Conservation (phyloP, 2,329 filamentous ascomycete genomes). For the Cercospora citrullina region DNA sequence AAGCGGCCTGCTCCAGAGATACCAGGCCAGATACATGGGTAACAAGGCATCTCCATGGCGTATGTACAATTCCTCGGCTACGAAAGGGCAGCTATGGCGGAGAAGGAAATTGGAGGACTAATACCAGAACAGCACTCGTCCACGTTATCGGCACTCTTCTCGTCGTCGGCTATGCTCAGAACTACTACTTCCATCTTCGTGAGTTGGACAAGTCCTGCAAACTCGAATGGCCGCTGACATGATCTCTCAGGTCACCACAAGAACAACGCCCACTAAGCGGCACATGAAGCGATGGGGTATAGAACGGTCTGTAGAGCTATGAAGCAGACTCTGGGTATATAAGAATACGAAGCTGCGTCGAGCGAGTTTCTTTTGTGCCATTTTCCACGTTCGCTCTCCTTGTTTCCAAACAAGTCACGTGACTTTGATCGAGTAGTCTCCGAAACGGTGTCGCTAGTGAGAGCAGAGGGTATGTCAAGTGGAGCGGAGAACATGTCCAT, state of each 20-base stretch:
- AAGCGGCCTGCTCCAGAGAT: conserved; percentile 80
- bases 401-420: background rate
- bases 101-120: conserved; percentile 11
- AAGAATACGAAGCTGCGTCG: conserved; percentile 22
- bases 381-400: background rate
- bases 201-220: conserved; percentile 48
- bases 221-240: background rate
- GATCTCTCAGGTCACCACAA: conserved; percentile 85
- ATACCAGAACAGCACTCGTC: conserved; percentile 67
- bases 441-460: background rate
- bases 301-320: conserved; percentile 16
- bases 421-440: background rate
- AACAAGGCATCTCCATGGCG: conserved; percentile 87
- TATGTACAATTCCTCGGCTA: conserved; percentile 55
- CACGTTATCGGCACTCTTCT: conserved; percentile 80
- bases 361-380: conserved; percentile 14
- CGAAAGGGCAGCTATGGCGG: background rate
- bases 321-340: conserved; percentile 27
- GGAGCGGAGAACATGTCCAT: background rate
- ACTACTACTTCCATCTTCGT: conserved; percentile 99
- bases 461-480: background rate
- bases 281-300: background rate
- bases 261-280: conserved; percentile 91
- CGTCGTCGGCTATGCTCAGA: conserved; percentile 86
- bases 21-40: conserved; percentile 86